These are phyloP conservation scores for Phialophora verrucosa DNA, from an alignment of 2,329 filamentous ascomycete genomes.

Conservation along the genomic window DNA sequence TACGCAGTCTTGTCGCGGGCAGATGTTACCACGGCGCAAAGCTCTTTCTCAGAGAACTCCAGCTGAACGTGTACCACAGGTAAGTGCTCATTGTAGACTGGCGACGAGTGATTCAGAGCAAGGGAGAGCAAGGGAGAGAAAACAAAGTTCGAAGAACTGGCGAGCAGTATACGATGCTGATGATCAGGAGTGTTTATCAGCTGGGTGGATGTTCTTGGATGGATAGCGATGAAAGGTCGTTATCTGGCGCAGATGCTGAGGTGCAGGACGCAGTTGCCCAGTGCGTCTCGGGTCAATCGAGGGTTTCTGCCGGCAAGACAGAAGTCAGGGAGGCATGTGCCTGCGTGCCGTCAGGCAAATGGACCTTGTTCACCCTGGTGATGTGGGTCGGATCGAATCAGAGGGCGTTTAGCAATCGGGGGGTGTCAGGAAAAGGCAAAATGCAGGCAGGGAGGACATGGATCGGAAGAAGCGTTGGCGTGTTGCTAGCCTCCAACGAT, in stretches of 20 bases:
- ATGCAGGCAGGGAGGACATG: slow-evolving; percentile 32
- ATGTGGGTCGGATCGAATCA: slow-evolving; percentile 31
- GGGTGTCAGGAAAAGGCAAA: slow-evolving; percentile 22
- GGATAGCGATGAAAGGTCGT: slow-evolving; percentile 28
- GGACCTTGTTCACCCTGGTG: slow-evolving; percentile 21
- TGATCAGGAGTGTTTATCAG: slow-evolving; percentile 31
- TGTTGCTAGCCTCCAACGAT: slow-evolving; percentile 35
- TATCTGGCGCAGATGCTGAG: slow-evolving; percentile 31
- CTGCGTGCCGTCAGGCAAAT: slow-evolving; percentile 29
- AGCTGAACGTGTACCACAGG: slow-evolving; percentile 40
- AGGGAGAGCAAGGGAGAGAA: slow-evolving; percentile 11
- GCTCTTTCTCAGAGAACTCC: slow-evolving; percentile 40
- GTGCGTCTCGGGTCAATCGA: slow-evolving; percentile 21
- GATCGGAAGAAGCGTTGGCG: slow-evolving; percentile 32
- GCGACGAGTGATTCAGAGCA: slow-evolving; percentile 10
- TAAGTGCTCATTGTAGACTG: slow-evolving; percentile 39
- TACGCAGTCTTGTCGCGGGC: slow-evolving; percentile 24
- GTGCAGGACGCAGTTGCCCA: slow-evolving; percentile 16
- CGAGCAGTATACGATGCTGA: slow-evolving; percentile 17
- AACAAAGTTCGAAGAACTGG: slow-evolving; percentile 11
- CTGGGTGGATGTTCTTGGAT: slow-evolving; percentile 29
- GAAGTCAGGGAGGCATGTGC: slow-evolving; percentile 35
- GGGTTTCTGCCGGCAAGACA: slow-evolving; percentile 29
- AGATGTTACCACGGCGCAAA: slow-evolving; percentile 34
- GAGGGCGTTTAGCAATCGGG: slow-evolving; percentile 32